These are phyloP conservation scores for Fomitiporia mediterranea DNA, from an alignment of 1,284 basidiomycete species.

Conservation along the genomic window DNA sequence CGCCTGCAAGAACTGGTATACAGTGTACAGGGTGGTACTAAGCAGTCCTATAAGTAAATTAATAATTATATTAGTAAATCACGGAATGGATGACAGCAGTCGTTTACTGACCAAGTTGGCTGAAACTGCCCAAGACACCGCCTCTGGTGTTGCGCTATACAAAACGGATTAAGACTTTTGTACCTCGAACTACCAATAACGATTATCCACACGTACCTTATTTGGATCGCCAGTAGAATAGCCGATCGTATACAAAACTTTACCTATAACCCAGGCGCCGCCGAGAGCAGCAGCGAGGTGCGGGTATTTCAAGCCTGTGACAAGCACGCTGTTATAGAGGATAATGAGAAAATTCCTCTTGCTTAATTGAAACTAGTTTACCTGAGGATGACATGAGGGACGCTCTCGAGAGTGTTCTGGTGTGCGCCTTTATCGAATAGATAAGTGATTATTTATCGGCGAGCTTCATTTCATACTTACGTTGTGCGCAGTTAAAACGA, in stretches of 20 bases:
- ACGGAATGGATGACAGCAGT: no score
- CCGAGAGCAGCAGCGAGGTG: constrained; percentile 49
- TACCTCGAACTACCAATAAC: no score
- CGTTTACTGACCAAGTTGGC: no score
- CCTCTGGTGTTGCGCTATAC: no score
- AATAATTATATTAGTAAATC: no score
- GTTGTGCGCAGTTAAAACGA: constrained; percentile 52
- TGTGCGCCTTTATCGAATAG: constrained; percentile 47
- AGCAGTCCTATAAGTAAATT: constrained; percentile 19
- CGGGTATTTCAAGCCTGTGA: constrained; percentile 58
- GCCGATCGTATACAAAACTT: constrained; percentile 58
- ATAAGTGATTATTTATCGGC: constrained; percentile 9
- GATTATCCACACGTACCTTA: no score
- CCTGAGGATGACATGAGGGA: constrained; percentile 43
- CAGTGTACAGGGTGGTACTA: constrained; percentile 14
- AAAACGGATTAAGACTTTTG: no score
- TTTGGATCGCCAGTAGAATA: constrained; percentile 48
- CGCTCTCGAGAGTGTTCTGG: constrained; percentile 66
- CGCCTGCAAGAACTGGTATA: constrained; percentile 16
- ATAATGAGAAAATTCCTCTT: constrained; percentile 9
- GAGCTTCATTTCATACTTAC: constrained; percentile 34
- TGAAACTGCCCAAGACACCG: no score
- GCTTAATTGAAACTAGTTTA: constrained; percentile 29
- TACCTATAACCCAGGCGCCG: constrained; percentile 48
- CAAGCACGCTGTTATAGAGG: constrained; percentile 41